phyloP scores from a whole-genome alignment of 495 filamentous ascomycete species.

The Penicillium flavigenum region DNA sequence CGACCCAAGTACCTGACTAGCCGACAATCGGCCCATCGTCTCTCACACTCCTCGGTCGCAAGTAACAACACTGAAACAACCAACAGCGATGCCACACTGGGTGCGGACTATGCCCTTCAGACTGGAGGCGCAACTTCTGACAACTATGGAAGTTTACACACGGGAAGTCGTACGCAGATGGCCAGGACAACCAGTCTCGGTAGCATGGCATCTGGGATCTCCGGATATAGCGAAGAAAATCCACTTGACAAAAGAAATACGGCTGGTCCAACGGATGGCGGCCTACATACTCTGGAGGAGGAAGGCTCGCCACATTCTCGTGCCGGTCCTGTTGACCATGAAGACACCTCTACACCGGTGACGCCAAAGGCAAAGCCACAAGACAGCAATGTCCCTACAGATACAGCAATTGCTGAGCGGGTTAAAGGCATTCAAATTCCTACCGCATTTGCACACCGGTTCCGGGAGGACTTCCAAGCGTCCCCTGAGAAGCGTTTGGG shows the following conservation, averaged over 20 bases:
- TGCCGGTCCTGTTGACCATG: slow-evolving; percentile 26
- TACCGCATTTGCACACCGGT: slow-evolving; percentile 82
- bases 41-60: slow-evolving; percentile 72
- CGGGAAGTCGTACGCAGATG: slow-evolving; percentile 51
- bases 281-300: slow-evolving; percentile 64
- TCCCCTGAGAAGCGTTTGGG: slow-evolving; percentile 55
- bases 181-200: slow-evolving; percentile 85
- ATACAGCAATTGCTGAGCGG: slow-evolving; percentile 85
- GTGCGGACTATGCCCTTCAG: slow-evolving; percentile 84
- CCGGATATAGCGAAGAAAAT: slow-evolving; percentile 66
- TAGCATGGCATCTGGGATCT: slow-evolving; percentile 91
- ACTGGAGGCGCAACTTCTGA: slow-evolving; percentile 74
- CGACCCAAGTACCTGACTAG: slow-evolving; percentile 72
- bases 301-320: slow-evolving; percentile 43
- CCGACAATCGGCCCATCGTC: slow-evolving; percentile 73
- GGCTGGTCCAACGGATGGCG: slow-evolving; percentile 46
- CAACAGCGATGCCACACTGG: slow-evolving; percentile 68
- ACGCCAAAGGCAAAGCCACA: slow-evolving; percentile 51
- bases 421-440: slow-evolving; percentile 87
- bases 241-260: slow-evolving; percentile 40
- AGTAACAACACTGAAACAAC: slow-evolving; percentile 59
- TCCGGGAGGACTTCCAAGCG: slow-evolving; percentile 58
- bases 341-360: slow-evolving; percentile 33
- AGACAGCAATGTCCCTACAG: slow-evolving; percentile 63
- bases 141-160: slow-evolving; percentile 47